Percentiles rank a stretch among this genome's conserved stretches.
Evolutionary conservation across 352 stramenopile species (phyloP).

Genomic region (Elongisporangium anandrum): DNA sequence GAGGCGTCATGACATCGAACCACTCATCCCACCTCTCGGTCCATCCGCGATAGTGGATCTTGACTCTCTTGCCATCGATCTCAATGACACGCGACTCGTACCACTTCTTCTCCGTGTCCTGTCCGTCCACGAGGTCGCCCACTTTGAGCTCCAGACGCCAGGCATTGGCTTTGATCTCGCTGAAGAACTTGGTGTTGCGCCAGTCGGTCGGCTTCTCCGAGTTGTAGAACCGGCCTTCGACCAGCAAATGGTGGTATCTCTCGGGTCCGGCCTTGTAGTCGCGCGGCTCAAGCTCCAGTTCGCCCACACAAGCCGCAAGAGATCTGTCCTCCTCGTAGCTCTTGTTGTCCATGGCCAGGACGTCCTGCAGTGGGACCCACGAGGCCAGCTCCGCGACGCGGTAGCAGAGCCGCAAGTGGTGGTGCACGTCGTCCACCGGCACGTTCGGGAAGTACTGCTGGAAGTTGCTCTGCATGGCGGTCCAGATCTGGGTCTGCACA

Average conservation of each 20-base stretch:
- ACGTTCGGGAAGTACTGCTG: constrained; percentile 36
- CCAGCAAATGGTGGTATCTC: constrained; percentile 56
- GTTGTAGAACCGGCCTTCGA: constrained; percentile 40
- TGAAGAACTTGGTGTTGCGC: constrained; percentile 57
- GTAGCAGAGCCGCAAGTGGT: constrained; percentile 48
- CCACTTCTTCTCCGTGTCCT: constrained; percentile 80
- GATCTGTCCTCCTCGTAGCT: not conserved
- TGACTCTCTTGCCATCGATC: constrained; percentile 41
- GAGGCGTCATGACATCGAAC: constrained; percentile 83
- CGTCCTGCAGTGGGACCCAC: constrained; percentile 38
- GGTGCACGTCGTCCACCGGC: constrained; percentile 16
- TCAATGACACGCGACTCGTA: constrained; percentile 66
- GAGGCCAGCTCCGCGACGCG: constrained; percentile 24
- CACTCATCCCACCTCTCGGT: constrained; percentile 97
- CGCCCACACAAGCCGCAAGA: constrained; percentile 18
- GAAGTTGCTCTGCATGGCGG: constrained; percentile 21
- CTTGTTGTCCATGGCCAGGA: constrained; percentile 12
- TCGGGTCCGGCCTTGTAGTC: constrained; percentile 53
- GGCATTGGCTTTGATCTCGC: constrained; percentile 43
- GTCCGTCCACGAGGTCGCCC: constrained; percentile 61
- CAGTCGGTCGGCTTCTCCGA: constrained; percentile 24
- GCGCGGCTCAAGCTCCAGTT: constrained; percentile 51
- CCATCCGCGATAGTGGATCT: constrained; percentile 97
- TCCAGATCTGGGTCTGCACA: constrained; percentile 41
- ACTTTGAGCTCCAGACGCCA: constrained; percentile 58